A percentile compares a stretch with the other conserved stretches of the same genome.
phyloP scores from a whole-genome alignment of 331 rosid species.

The Acacia pycnantha region DNA sequence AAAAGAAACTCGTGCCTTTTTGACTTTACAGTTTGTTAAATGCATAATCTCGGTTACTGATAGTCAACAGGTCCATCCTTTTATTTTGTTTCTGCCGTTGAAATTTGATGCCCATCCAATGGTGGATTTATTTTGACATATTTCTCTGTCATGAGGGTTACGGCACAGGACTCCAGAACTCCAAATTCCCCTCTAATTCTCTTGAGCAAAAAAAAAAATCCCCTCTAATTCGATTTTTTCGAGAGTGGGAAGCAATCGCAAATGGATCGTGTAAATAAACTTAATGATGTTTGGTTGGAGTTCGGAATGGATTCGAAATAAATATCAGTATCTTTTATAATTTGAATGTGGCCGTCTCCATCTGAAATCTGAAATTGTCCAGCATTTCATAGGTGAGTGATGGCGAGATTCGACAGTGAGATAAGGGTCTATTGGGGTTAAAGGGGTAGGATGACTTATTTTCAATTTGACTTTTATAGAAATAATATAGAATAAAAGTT shows the following conservation, averaged over 20 bases:
- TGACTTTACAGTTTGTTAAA: neutral
- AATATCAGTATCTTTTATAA: neutral
- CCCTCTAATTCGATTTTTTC: neutral
- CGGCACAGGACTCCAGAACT: too few relatives aligned
- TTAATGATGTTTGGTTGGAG: neutral
- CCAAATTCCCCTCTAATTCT: too few relatives aligned
- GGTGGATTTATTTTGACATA: neutral
- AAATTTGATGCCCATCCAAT: constrained; percentile 3
- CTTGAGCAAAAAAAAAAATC: too few relatives aligned
- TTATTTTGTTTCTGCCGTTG: neutral
- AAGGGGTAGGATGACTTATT: too few relatives aligned
- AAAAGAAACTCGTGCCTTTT: neutral
- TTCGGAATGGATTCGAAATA: neutral
- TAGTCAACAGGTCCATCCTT: neutral
- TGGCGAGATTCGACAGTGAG: neutral
- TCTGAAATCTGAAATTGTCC: neutral
- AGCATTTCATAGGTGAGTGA: too few relatives aligned
- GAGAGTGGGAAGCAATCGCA: neutral
- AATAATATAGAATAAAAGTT: too few relatives aligned
- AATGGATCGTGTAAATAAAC: neutral
- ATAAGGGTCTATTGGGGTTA: too few relatives aligned
- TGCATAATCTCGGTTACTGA: neutral
- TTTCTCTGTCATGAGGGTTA: neutral
- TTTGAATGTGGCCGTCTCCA: neutral
- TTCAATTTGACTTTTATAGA: too few relatives aligned